These are phyloP conservation scores for Gymnopilus dilepis DNA, from an alignment of 768 basidiomycete species.

Conservation along the genomic window DNA sequence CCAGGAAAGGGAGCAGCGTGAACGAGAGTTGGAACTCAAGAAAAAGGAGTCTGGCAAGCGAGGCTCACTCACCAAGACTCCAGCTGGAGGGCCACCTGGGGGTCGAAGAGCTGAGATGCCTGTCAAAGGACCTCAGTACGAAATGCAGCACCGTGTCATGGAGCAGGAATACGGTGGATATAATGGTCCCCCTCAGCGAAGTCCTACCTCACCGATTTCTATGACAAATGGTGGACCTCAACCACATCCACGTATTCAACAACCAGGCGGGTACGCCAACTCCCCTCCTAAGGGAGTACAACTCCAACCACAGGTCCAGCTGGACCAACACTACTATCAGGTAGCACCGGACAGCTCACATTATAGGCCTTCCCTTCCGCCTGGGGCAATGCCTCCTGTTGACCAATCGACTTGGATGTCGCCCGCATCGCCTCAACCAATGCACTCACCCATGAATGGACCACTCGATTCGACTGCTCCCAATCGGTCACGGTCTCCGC, in stretches of 20 bases:
- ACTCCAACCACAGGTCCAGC: conserved; percentile 28
- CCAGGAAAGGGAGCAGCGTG: conserved; percentile 47
- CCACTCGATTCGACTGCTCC: conserved; percentile 37
- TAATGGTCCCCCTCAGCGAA: conserved; percentile 41
- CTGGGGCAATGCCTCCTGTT: conserved; percentile 66
- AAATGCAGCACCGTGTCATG: conserved; percentile 92
- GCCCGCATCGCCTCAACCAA: conserved; percentile 20
- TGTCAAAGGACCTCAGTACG: conserved; percentile 88
- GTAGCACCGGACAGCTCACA: conserved; percentile 32
- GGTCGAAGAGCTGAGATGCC: conserved; percentile 84
- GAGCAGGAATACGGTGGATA: conserved; percentile 81
- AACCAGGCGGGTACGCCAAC: conserved; percentile 31
- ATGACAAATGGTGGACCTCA: conserved; percentile 27
- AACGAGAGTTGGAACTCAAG: conserved; percentile 60
- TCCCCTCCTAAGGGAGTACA: conserved; percentile 27
- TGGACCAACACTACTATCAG: conserved; percentile 46
- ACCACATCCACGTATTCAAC: conserved; percentile 33
- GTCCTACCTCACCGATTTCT: conserved; percentile 24
- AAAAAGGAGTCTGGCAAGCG: conserved; percentile 57
- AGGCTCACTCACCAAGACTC: conserved; percentile 71
- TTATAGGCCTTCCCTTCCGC: conserved; percentile 52
- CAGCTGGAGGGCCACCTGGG: conserved; percentile 50
- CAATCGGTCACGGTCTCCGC: conserved; percentile 60
- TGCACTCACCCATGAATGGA: conserved; percentile 24
- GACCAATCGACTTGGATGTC: conserved; percentile 43